These are phyloP conservation scores for Carpinus fangiana DNA, from an alignment of 306 rosid species.

Conservation along the genomic window DNA sequence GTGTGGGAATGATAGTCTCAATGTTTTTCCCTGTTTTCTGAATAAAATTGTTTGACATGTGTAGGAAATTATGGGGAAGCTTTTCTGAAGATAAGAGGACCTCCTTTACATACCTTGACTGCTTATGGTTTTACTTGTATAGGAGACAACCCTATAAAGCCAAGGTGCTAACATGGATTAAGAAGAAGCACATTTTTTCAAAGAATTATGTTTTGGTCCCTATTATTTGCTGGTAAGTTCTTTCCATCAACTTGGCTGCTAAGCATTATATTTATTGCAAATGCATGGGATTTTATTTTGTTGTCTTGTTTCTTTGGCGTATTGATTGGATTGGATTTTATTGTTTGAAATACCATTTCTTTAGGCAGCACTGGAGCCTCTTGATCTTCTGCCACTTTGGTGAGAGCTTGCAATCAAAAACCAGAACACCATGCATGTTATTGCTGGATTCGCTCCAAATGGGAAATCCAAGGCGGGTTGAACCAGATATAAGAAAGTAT, in stretches of 20 bases:
- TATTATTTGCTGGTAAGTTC: conserved; percentile 73
- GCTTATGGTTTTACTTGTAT: conserved; percentile 69
- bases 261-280: neutral
- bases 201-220: conserved; percentile 84
- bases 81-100: conserved; percentile 57
- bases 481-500: conserved; percentile 72
- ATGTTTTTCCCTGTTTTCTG: conserved; percentile 14
- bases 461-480: conserved; percentile 61
- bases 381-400: conserved; percentile 79
- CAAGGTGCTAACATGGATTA: conserved; percentile 75
- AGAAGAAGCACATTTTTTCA: conserved; percentile 54
- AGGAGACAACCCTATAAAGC: conserved; percentile 32
- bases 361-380: conserved; percentile 81
- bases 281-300: conserved; percentile 6
- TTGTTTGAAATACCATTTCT: conserved; percentile 27
- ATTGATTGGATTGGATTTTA: neutral
- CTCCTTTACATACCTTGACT: conserved; percentile 54
- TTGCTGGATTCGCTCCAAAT: conserved; percentile 75
- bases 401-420: conserved; percentile 42
- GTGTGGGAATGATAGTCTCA: conserved; percentile 2
- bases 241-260: conserved; percentile 1
- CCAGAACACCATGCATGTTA: conserved; percentile 62
- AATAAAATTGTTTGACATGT: conserved; percentile 28
- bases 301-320: neutral
- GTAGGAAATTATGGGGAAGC: conserved; percentile 67